Base-by-base conservation (phyloP, 2,329 filamentous ascomycete species). In the Alternaria longipes region DNA sequence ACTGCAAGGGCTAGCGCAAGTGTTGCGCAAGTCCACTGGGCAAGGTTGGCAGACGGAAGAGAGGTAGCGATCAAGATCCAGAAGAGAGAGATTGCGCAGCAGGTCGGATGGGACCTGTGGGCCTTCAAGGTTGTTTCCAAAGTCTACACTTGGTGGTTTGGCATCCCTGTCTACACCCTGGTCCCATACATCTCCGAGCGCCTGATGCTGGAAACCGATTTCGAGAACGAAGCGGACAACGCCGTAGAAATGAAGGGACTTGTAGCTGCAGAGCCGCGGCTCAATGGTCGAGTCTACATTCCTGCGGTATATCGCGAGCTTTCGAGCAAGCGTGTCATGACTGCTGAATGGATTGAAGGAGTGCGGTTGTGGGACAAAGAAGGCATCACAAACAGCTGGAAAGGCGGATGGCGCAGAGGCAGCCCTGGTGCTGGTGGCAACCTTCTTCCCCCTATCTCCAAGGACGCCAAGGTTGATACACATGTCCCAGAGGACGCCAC, bases 21-120 rank as follows among this genome's bases (percentile, higher is more conserved):
- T 77, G 94, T 99, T 8, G 95, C 95, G 1, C 95, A 98, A 81
- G 95, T 99, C 2, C 95, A 98, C 77, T 97, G 94, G 93, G 95
- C 95, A 8, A 84, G 90, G 62, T 79, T 98, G 58, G 81, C 88
- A 3, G 94, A 98, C 80, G 95, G 95, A 0, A 85, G 93, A 49
- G 94, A 97, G 82, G 91, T 98, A 22, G 95, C 95, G 2, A 87
- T 99, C 76, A 99, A 99, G 83, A 90, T 99, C 5, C 95, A 99
- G 83, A 99, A 98, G 82, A 87, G 90, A 52, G 94, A 97, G 83
- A 98, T 99, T 75, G 89, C 87, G 20, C 89, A 90, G 74, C 95
- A 98, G 81, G 91, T 97, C 38, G 89, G 89, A 5, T 97, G 93
- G 93, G 95, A 99, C 83, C 79, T 99, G 54, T 97, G 93, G 93